Conservation (phyloP, 202 grass and related monocot species). For the Panicum hallii region DNA sequence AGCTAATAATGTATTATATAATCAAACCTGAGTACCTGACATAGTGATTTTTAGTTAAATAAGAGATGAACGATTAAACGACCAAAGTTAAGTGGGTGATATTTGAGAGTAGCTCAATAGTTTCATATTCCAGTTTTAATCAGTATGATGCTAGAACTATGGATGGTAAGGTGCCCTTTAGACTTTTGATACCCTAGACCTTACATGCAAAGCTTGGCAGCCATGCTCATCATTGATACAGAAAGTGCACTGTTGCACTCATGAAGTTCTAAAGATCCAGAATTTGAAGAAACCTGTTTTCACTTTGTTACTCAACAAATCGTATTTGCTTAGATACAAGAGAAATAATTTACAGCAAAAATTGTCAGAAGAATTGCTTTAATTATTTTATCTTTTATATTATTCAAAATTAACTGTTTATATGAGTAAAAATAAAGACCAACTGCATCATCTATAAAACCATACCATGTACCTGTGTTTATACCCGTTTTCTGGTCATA, state of each 20-base stretch:
- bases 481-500: slow-evolving; percentile 2
- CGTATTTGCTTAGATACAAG: neutral
- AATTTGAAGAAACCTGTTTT: neutral
- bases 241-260: neutral
- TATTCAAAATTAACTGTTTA: slow-evolving; percentile 5
- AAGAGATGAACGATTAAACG: neutral
- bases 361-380: neutral
- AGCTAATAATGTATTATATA: neutral
- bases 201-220: neutral
- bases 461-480: slow-evolving; percentile 14
- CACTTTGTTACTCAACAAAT: neutral
- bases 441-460: neutral
- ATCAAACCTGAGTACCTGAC: neutral
- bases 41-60: neutral
- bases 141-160: neutral
- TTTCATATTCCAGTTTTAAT: neutral
- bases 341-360: neutral
- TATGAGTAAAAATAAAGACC: slow-evolving; percentile 11
- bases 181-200: neutral
- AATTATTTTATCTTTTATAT: neutral
- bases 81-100: neutral
- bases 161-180: neutral
- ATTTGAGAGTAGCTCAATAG: no score
- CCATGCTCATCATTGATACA: neutral
- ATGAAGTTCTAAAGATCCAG: neutral